Evolutionary conservation across 148 eudicot species (phyloP).

Genomic region (Chenopodium album): DNA sequence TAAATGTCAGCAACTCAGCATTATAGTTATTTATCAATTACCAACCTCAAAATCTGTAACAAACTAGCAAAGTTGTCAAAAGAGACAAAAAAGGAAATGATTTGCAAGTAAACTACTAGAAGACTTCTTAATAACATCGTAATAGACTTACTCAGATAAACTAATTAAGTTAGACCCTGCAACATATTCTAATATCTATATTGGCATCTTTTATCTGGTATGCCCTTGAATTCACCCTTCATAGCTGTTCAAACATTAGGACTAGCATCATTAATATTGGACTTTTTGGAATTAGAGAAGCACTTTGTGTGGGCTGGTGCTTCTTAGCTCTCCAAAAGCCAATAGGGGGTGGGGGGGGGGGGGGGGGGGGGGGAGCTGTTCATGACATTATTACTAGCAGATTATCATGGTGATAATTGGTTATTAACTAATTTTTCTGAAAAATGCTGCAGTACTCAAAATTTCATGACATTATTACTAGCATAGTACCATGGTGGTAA

Average conservation of each 20-base stretch:
- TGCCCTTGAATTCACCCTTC: not conserved
- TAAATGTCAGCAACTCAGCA: too few species aligned
- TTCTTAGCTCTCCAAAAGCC: not conserved
- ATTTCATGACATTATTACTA: not conserved
- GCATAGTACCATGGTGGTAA: slow-evolving; percentile 2
- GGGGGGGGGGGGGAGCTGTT: not conserved
- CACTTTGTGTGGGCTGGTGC: not conserved
- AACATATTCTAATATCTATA: not conserved
- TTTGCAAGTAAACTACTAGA: too few species aligned
- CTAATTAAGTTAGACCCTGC: too few species aligned
- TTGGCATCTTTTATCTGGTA: not conserved
- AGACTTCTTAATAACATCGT: too few species aligned
- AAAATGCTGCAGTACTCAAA: slow-evolving; percentile 71
- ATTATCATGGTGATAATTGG: not conserved
- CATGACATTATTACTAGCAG: too few species aligned
- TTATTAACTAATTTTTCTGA: slow-evolving; percentile 15
- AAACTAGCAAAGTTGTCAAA: too few species aligned
- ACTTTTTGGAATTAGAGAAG: too few species aligned
- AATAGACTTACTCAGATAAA: too few species aligned
- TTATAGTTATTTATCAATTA: too few species aligned
- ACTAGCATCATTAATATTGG: not conserved
- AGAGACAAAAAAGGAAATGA: too few species aligned
- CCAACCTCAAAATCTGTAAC: too few species aligned
- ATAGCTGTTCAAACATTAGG: not conserved
- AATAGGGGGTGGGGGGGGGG: not conserved